A percentile compares a stretch with the other conserved stretches of the same genome.
These are phyloP conservation scores for Malassezia pachydermatis DNA, from an alignment of 1,284 basidiomycete species.

Conservation along the genomic window DNA sequence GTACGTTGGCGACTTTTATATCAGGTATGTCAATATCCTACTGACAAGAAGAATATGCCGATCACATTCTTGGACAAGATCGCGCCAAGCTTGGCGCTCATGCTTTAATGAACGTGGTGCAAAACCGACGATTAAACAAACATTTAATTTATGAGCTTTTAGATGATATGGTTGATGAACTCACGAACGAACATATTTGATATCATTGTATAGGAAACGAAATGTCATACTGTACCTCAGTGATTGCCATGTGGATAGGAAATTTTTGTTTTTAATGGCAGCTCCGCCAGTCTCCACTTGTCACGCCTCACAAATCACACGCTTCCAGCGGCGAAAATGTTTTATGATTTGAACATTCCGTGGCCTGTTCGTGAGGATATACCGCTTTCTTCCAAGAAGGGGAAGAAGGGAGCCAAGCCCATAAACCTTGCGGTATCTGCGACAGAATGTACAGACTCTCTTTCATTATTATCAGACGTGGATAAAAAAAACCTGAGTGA, in stretches of 20 bases:
- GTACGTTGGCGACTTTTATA: conserved; percentile 74
- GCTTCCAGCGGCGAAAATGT: no score
- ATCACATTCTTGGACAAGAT: conserved; percentile 88
- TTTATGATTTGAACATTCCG: conserved; percentile 36
- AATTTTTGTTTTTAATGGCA: no score
- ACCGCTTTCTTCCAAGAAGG: conserved; percentile 1
- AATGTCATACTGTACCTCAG: no score
- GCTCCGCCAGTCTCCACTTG: no score
- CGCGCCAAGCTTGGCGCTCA: conserved; percentile 84
- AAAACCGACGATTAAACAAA: conserved; percentile 74
- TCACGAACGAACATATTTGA: no score
- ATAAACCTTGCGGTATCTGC: not conserved
- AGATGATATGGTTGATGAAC: conserved; percentile 22
- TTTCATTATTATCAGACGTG: not conserved
- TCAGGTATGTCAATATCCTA: no score
- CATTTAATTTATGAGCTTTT: conserved; percentile 29
- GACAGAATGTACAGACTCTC: not conserved
- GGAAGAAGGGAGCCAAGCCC: conserved; percentile 21
- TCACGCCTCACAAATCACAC: no score
- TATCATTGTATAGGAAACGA: no score
- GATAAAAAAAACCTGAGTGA: conserved; percentile 22
- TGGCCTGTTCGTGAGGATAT: conserved; percentile 22
- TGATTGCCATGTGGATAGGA: no score
- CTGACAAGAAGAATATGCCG: no score
- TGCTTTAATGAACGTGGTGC: conserved; percentile 78